A percentile compares a stretch with the other conserved stretches of the same genome.
Evolutionary conservation across 164 flowering plant species (phyloP).

Genomic region (Vitis riparia): DNA sequence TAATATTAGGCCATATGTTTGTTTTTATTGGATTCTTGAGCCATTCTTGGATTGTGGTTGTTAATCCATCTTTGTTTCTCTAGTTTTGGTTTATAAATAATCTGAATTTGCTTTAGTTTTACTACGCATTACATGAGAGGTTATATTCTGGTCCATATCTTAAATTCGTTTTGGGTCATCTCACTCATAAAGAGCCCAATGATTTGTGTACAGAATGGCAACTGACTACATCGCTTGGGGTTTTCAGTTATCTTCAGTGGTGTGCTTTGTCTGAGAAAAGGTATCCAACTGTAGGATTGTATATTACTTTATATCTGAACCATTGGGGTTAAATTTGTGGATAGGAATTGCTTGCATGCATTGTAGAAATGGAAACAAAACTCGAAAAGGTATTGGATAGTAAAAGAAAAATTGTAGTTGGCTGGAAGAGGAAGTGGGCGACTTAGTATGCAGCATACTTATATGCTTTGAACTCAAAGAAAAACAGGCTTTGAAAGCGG

Average conservation of each 20-base stretch:
- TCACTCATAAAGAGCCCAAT: no score
- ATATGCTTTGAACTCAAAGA: constrained; percentile 23
- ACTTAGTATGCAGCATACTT: constrained; percentile 27
- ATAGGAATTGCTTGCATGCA: constrained; percentile 41
- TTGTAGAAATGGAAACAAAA: constrained; percentile 61
- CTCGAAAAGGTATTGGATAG: constrained; percentile 85
- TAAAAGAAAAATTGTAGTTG: constrained; percentile 29
- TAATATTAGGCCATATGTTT: no score
- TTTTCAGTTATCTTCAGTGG: constrained; percentile 9
- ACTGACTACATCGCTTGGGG: not conserved
- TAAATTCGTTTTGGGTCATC: no score
- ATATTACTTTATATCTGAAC: constrained; percentile 2
- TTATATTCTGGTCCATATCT: no score
- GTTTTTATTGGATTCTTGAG: no score
- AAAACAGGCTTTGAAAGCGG: constrained; percentile 42
- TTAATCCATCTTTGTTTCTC: no score
- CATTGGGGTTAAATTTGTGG: constrained; percentile 24
- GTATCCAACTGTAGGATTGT: constrained; percentile 1
- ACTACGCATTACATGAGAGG: no score
- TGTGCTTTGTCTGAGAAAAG: no score
- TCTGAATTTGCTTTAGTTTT: no score
- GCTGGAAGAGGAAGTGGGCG: constrained; percentile 63
- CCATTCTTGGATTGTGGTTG: no score
- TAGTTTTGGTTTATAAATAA: no score
- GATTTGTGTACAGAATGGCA: no score